A percentile compares a stretch with the other conserved stretches of the same genome.
These are phyloP conservation scores for Acidomyces sp. DNA, from an alignment of 495 filamentous ascomycete species.

Conservation along the genomic window DNA sequence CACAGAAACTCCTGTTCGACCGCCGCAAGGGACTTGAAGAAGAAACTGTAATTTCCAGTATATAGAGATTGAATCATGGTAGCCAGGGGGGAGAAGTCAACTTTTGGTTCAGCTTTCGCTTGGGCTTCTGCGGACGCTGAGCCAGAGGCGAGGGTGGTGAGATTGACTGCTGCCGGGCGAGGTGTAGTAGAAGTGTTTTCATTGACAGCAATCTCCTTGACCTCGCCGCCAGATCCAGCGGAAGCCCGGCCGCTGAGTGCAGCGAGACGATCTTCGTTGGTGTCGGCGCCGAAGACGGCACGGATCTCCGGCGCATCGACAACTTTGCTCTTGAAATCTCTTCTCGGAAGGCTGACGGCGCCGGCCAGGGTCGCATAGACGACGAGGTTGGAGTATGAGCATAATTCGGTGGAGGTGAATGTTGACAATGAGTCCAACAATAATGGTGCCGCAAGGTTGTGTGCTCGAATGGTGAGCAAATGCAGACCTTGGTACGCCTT, in stretches of 20 bases:
- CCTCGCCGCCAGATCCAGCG: conserved; percentile 61
- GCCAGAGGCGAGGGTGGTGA: conserved; percentile 55
- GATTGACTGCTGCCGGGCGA: conserved; percentile 59
- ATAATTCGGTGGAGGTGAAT: conserved; percentile 97
- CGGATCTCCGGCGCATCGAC: conserved; percentile 96
- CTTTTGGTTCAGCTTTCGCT: conserved; percentile 56
- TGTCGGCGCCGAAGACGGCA: conserved; percentile 63
- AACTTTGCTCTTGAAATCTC: conserved; percentile 97
- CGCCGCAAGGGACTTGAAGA: conserved; percentile 79
- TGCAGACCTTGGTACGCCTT: conserved; percentile 97
- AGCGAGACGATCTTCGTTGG: conserved; percentile 71
- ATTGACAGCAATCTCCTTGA: conserved; percentile 66
- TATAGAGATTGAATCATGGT: conserved; percentile 83
- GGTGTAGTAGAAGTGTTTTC: conserved; percentile 36
- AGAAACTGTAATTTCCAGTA: conserved; percentile 79
- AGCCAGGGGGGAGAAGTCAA: conserved; percentile 73
- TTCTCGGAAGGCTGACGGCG: conserved; percentile 83
- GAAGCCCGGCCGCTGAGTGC: conserved; percentile 65
- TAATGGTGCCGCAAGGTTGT: conserved; percentile 77
- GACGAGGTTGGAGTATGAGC: conserved; percentile 85
- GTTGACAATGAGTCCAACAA: conserved; percentile 93
- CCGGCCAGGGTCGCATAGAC: conserved; percentile 93
- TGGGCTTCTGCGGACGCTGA: conserved; percentile 50
- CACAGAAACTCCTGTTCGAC: conserved; percentile 90
- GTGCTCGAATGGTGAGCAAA: conserved; percentile 78